phyloP scores from a whole-genome alignment of 2,329 filamentous ascomycete species.

The Talaromyces amestolkiae region DNA sequence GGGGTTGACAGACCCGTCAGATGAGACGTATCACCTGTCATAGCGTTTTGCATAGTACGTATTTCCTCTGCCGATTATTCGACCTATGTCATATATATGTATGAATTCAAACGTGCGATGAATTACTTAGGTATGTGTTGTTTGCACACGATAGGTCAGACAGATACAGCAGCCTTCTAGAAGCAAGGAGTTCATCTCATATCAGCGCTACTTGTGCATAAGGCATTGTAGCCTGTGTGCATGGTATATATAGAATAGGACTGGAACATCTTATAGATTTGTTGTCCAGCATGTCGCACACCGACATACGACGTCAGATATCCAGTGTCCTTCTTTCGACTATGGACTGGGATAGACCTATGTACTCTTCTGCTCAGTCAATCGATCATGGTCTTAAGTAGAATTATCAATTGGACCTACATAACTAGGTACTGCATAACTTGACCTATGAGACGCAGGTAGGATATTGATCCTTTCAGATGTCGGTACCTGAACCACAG shows the following conservation, averaged over 20 bases:
- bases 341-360: too few relatives aligned
- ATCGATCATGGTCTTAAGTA: background rate
- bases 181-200: constrained; percentile 1
- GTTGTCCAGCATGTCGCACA: background rate
- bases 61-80: background rate
- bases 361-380: background rate
- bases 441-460: background rate
- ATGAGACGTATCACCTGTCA: background rate
- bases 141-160: background rate
- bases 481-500: background rate
- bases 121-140: background rate
- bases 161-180: background rate
- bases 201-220: background rate
- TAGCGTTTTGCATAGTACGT: background rate
- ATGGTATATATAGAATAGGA: background rate
- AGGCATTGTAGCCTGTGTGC: background rate
- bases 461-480: too few relatives aligned
- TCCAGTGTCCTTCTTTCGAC: too few relatives aligned
- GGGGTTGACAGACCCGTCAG: background rate
- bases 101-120: background rate
- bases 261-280: background rate
- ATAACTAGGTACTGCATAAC: background rate
- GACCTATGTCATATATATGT: background rate
- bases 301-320: background rate
- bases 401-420: background rate